phyloP scores from a whole-genome alignment of 352 stramenopile species.

The Phytophthora ramorum region DNA sequence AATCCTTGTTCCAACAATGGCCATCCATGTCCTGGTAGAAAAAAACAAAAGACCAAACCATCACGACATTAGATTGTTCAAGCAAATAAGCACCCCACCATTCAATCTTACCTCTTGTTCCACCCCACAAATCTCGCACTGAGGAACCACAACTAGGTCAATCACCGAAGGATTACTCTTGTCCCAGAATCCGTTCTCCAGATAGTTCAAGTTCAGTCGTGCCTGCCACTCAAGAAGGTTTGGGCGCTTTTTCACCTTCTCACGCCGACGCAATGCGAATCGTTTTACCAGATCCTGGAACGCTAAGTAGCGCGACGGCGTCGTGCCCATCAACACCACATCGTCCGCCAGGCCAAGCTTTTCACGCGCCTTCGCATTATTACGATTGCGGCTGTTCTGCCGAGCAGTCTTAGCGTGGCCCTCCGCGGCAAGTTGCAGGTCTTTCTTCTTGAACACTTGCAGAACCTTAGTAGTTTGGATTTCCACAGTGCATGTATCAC shows the following conservation, averaged over 20 bases:
- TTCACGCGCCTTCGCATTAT: constrained; percentile 78
- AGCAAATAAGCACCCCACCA: background rate
- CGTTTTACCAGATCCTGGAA: constrained; percentile 90
- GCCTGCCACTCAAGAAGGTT: constrained; percentile 84
- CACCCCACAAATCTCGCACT: constrained; percentile 82
- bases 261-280: constrained; percentile 81
- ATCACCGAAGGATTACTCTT: constrained; percentile 61
- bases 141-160: constrained; percentile 73
- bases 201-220: constrained; percentile 68
- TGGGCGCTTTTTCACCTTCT: constrained; percentile 87
- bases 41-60: background rate
- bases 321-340: constrained; percentile 84
- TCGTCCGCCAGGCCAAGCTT: constrained; percentile 76
- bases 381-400: constrained; percentile 64
- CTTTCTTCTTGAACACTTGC: constrained; percentile 89
- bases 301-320: constrained; percentile 72
- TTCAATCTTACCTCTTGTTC: constrained; percentile 76
- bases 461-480: constrained; percentile 73
- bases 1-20: constrained; percentile 81
- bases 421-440: constrained; percentile 81
- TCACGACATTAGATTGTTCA: constrained; percentile 11
- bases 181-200: constrained; percentile 63
- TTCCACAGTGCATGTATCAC: constrained; percentile 88
- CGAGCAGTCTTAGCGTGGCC: constrained; percentile 59
- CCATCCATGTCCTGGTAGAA: constrained; percentile 58